phyloP scores from a whole-genome alignment of 192 early-diverging fungal species.

The Gaertneriomyces sp. region DNA sequence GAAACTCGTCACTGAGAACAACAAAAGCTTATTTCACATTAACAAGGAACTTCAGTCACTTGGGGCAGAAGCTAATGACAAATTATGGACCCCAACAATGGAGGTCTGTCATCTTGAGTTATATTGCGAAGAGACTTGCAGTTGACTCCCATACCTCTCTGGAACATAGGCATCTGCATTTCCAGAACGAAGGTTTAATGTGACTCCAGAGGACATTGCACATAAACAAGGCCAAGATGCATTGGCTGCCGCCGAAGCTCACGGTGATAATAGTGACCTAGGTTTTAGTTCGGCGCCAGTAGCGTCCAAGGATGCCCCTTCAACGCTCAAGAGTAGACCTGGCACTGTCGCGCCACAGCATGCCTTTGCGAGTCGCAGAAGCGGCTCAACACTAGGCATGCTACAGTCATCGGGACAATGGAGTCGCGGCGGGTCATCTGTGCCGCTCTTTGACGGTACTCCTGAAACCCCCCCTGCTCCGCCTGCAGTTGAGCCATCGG shows the following conservation, averaged over 20 bases:
- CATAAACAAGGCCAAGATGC: constrained; percentile 39
- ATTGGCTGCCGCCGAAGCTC: constrained; percentile 22
- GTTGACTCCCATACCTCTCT: not conserved
- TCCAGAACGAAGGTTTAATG: constrained; percentile 49
- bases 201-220: constrained; percentile 47
- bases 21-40: constrained; percentile 32
- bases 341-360: not conserved
- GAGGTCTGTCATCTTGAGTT: constrained; percentile 28
- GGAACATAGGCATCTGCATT: constrained; percentile 28
- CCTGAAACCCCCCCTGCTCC: too few relatives aligned
- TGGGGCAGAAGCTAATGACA: constrained; percentile 24
- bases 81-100: constrained; percentile 34
- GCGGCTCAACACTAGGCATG: too few relatives aligned
- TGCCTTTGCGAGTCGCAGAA: too few relatives aligned
- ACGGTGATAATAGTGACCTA: constrained; percentile 32
- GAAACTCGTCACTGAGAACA: constrained; percentile 32
- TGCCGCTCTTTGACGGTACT: too few relatives aligned
- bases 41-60: constrained; percentile 37
- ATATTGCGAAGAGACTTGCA: too few relatives aligned
- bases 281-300: constrained; percentile 41
- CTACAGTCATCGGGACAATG: too few relatives aligned
- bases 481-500: too few relatives aligned
- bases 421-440: too few relatives aligned
- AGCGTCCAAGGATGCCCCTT: constrained; percentile 21
- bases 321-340: constrained; percentile 15